These are phyloP conservation scores for Coniella vitis DNA, from an alignment of 2,329 filamentous ascomycete genomes.

Conservation along the genomic window DNA sequence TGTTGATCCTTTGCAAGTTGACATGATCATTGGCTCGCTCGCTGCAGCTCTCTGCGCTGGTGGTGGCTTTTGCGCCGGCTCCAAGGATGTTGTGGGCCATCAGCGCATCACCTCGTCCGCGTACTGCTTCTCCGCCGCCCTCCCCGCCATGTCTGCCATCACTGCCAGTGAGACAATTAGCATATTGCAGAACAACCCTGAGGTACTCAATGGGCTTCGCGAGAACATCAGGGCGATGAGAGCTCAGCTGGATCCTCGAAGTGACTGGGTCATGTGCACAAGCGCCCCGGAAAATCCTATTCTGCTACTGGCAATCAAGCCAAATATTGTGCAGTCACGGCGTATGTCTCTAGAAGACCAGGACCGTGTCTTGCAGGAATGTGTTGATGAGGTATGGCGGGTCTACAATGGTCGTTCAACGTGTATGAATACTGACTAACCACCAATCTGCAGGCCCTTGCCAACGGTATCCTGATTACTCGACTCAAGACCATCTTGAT, in stretches of 20 bases:
- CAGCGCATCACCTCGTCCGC: constrained; percentile 88
- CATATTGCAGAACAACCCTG: constrained; percentile 79
- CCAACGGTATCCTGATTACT: constrained; percentile 85
- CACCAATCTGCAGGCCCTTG: constrained; percentile 52
- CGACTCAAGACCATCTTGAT: constrained; percentile 74
- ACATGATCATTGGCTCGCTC: constrained; percentile 95
- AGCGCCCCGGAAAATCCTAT: constrained; percentile 81
- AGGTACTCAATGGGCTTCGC: constrained; percentile 69
- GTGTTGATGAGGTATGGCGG: constrained; percentile 81
- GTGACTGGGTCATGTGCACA: constrained; percentile 83
- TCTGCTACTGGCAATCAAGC: constrained; percentile 76
- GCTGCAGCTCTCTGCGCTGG: constrained; percentile 85
- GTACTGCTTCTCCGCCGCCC: constrained; percentile 91
- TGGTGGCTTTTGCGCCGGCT: constrained; percentile 91
- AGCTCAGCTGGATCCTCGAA: constrained; percentile 81
- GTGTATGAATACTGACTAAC: constrained; percentile 11
- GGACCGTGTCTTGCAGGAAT: constrained; percentile 77
- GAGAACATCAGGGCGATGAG: constrained; percentile 85
- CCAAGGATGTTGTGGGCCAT: constrained; percentile 87
- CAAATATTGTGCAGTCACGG: constrained; percentile 68
- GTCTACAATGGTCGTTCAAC: background rate
- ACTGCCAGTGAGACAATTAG: constrained; percentile 87
- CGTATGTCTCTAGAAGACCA: constrained; percentile 68
- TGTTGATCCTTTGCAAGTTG: constrained; percentile 84
- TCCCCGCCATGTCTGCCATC: constrained; percentile 91